Conservation (phyloP, 2,329 filamentous ascomycete genomes). For the Colletotrichum brevisporum region DNA sequence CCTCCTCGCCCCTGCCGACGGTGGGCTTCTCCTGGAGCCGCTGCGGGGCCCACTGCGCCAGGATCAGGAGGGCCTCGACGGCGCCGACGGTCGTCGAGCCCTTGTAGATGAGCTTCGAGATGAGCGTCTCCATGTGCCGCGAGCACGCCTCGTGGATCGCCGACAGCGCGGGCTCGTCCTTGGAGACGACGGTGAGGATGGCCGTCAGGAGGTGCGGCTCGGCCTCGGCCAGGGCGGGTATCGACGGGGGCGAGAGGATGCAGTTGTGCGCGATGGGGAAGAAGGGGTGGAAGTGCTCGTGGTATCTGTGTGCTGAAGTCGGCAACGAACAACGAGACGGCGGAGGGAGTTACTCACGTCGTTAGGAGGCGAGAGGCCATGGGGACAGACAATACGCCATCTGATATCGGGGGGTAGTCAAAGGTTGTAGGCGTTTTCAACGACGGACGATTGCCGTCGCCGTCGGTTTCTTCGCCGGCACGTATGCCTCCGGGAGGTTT, state of each 20-base stretch:
- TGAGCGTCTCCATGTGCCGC: constrained; percentile 77
- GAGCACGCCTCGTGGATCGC: constrained; percentile 76
- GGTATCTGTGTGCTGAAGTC: constrained; percentile 61
- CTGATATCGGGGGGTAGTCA: constrained; percentile 51
- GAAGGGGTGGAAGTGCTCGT: constrained; percentile 77
- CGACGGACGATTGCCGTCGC: constrained; percentile 9
- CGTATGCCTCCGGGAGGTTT: constrained; percentile 32
- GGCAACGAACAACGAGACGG: too few species aligned
- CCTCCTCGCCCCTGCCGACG: constrained; percentile 80
- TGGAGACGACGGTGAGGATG: constrained; percentile 78
- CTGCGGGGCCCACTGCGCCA: constrained; percentile 82
- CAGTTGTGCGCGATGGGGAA: constrained; percentile 76
- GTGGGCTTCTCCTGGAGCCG: constrained; percentile 72
- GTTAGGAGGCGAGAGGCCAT: constrained; percentile 35
- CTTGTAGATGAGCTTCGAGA: constrained; percentile 76
- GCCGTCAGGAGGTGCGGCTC: constrained; percentile 79
- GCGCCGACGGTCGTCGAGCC: constrained; percentile 78
- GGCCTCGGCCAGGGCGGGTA: constrained; percentile 64
- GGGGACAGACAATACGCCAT: constrained; percentile 47
- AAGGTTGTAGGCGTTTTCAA: constrained; percentile 11
- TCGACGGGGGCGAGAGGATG: constrained; percentile 69
- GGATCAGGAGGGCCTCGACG: constrained; percentile 77
- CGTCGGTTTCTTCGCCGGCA: constrained; percentile 35
- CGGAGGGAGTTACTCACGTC: constrained; percentile 36
- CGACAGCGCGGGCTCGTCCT: constrained; percentile 76